phyloP scores from a whole-genome alignment of 495 filamentous ascomycete genomes.

The Tuber umbilicatum region DNA sequence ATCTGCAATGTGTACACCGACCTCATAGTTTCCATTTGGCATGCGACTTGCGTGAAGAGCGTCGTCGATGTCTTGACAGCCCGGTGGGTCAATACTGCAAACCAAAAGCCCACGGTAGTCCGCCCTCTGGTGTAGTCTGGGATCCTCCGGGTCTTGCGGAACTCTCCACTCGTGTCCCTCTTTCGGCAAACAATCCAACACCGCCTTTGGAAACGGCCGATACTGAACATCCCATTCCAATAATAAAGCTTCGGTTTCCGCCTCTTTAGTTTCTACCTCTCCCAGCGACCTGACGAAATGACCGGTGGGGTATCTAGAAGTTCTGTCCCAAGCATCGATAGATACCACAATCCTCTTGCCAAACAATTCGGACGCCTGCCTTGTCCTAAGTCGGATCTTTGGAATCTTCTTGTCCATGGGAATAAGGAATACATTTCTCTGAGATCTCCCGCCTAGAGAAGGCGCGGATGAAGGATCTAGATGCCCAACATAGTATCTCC shows the following conservation, averaged over 20 bases:
- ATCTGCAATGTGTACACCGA: slow-evolving; percentile 98
- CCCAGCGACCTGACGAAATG: slow-evolving; percentile 92
- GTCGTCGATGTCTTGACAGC: slow-evolving; percentile 97
- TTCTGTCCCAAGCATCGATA: slow-evolving; percentile 90
- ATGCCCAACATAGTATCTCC: slow-evolving; percentile 91
- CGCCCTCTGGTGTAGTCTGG: slow-evolving; percentile 74
- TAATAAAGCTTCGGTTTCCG: slow-evolving; percentile 89
- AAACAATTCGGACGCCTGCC: slow-evolving; percentile 77
- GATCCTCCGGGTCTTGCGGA: slow-evolving; percentile 64
- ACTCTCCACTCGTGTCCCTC: slow-evolving; percentile 96
- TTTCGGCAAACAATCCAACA: slow-evolving; percentile 81
- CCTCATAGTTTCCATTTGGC: slow-evolving; percentile 90
- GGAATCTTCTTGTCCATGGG: slow-evolving; percentile 97
- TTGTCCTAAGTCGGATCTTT: slow-evolving; percentile 85
- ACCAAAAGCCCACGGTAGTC: slow-evolving; percentile 81
- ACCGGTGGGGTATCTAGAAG: slow-evolving; percentile 83
- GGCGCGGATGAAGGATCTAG: slow-evolving; percentile 79
- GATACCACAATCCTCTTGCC: slow-evolving; percentile 91
- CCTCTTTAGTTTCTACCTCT: slow-evolving; percentile 87
- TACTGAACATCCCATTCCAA: slow-evolving; percentile 97
- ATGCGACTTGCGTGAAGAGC: slow-evolving; percentile 79
- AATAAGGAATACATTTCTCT: slow-evolving; percentile 87
- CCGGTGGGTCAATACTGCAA: slow-evolving; percentile 94
- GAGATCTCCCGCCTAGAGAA: slow-evolving; percentile 64
- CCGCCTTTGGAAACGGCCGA: slow-evolving; percentile 89